Evolutionary conservation across 2,329 filamentous ascomycete species (phyloP).

Genomic region (Fusarium mundagurra): DNA sequence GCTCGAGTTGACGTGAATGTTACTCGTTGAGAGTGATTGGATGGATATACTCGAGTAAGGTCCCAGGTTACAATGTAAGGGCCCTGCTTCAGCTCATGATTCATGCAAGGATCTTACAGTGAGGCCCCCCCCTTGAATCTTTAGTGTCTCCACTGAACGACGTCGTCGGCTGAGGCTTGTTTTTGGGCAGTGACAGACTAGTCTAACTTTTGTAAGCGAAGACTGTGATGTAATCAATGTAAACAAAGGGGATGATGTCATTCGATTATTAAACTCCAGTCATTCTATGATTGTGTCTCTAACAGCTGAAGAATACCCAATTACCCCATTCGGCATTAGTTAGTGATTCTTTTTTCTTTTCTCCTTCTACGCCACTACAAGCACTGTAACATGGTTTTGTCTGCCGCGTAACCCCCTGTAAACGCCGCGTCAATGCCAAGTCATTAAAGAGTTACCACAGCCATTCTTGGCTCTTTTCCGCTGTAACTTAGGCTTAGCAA

Average conservation of each 20-base stretch:
- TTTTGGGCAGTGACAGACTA: slow-evolving; percentile 6
- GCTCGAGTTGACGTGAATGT: background rate
- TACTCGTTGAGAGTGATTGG: slow-evolving; percentile 12
- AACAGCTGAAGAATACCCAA: background rate
- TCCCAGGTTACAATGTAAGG: background rate
- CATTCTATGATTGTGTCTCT: background rate
- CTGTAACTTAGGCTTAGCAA: background rate
- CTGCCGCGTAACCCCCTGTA: slow-evolving; percentile 21
- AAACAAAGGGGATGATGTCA: slow-evolving; percentile 16
- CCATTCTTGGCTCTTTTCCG: slow-evolving; percentile 7
- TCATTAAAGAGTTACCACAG: background rate
- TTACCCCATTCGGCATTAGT: background rate
- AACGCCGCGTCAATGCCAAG: slow-evolving; percentile 16
- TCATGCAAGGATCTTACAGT: slow-evolving; percentile 10
- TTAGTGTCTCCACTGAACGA: slow-evolving; percentile 13
- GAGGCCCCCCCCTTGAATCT: background rate
- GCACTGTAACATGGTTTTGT: background rate
- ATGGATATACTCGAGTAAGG: slow-evolving; percentile 5
- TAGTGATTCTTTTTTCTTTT: background rate
- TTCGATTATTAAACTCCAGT: background rate
- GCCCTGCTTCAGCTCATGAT: slow-evolving; percentile 9
- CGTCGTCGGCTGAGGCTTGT: slow-evolving; percentile 23
- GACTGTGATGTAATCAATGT: slow-evolving; percentile 24
- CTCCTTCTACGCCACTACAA: background rate
- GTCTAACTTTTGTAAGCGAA: background rate